phyloP scores from a whole-genome alignment of 305 asterid genomes.

The Stenogyne calaminthoides region DNA sequence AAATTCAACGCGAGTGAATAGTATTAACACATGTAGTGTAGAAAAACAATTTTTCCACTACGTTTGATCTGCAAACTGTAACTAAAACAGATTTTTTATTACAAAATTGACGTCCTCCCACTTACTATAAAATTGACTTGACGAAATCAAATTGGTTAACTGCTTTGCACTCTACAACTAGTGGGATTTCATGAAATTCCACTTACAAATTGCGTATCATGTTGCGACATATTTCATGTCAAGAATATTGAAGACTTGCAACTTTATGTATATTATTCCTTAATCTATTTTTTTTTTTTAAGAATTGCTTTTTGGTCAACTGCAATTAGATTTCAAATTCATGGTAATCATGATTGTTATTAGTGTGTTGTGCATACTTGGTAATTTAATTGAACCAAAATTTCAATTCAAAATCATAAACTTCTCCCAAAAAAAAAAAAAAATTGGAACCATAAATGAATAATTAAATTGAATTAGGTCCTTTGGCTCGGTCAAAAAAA shows the following conservation, averaged over 20 bases:
- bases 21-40: no score
- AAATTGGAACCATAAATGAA: no score
- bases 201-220: constrained; percentile 5
- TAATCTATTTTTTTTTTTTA: neutral
- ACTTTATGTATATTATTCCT: neutral
- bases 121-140: neutral
- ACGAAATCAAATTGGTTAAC: constrained; percentile 7
- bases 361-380: neutral
- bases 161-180: neutral
- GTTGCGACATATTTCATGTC: constrained; percentile 21
- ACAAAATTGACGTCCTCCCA: neutral
- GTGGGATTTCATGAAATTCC: constrained; percentile 20
- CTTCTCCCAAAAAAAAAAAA: no score
- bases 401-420: neutral
- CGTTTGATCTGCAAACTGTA: no score
- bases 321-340: neutral
- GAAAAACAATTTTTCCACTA: no score
- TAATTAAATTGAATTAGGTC: no score
- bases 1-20: no score
- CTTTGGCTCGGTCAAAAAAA: no score
- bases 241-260: neutral
- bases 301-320: constrained; percentile 16
- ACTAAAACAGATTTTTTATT: neutral
- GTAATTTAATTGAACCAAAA: neutral
- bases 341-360: neutral